Percentiles rank a stretch among this genome's conserved stretches.
These are phyloP conservation scores for Naganishia vaughanmartiniae DNA, from an alignment of 768 basidiomycete genomes.

Conservation along the genomic window DNA sequence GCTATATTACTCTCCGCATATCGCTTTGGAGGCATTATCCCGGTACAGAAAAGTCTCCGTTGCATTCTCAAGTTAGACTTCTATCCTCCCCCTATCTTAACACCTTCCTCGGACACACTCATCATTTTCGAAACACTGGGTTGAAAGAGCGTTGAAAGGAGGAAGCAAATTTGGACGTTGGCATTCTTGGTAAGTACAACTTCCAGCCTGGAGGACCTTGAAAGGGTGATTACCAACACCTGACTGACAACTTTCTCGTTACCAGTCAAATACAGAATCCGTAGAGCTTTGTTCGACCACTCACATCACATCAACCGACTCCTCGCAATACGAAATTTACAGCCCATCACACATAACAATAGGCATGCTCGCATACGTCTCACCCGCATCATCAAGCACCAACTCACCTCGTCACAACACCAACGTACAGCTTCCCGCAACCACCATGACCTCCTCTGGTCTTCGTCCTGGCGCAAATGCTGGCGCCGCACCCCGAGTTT, in stretches of 20 bases:
- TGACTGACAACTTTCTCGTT: background rate
- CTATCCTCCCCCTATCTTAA: slow-evolving; percentile 12
- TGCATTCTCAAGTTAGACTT: background rate
- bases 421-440: slow-evolving; percentile 15
- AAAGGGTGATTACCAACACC: slow-evolving; percentile 6
- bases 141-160: no score
- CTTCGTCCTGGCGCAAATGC: slow-evolving; percentile 8
- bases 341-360: background rate
- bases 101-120: background rate
- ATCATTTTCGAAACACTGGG: background rate
- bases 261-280: no score
- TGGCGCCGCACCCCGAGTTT: slow-evolving; percentile 6
- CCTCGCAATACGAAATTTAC: background rate
- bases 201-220: background rate
- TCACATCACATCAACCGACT: background rate
- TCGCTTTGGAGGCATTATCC: slow-evolving; percentile 11
- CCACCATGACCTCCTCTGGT: slow-evolving; percentile 1
- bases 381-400: slow-evolving; percentile 18
- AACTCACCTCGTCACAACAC: slow-evolving; percentile 19
- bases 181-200: background rate
- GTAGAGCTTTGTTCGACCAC: no score
- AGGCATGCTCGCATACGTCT: slow-evolving; percentile 27
- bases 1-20: slow-evolving; percentile 20
- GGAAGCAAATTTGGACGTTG: background rate
- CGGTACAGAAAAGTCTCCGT: background rate